phyloP scores from a whole-genome alignment of 768 basidiomycete genomes.

The Dendrothele bispora region DNA sequence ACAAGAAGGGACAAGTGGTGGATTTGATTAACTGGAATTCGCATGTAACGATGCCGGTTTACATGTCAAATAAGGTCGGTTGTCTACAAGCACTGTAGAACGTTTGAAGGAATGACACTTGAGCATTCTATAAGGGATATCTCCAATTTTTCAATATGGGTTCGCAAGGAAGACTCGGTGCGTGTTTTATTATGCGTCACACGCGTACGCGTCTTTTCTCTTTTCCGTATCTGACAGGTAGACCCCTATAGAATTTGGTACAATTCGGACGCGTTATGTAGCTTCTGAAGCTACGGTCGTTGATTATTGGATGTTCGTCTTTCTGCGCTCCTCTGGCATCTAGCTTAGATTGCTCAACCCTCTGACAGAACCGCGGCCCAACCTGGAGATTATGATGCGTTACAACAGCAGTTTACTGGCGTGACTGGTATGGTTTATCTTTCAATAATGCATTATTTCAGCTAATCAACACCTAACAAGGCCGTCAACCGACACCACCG shows the following conservation, averaged over 20 bases:
- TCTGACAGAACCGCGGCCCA: slow-evolving; percentile 28
- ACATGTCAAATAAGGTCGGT: slow-evolving; percentile 36
- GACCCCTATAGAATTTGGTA: slow-evolving; percentile 31
- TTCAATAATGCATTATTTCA: background rate
- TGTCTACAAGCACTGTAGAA: background rate
- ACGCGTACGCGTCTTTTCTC: background rate
- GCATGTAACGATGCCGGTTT: slow-evolving; percentile 33
- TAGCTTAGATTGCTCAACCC: background rate
- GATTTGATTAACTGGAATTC: slow-evolving; percentile 38
- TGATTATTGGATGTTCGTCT: slow-evolving; percentile 33
- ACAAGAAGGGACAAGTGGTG: slow-evolving; percentile 38
- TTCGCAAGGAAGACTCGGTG: slow-evolving; percentile 33
- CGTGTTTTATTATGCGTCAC: no score
- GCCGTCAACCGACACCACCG: slow-evolving; percentile 35
- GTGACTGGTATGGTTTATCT: slow-evolving; percentile 30
- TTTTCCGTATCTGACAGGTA: no score
- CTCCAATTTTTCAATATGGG: slow-evolving; percentile 37
- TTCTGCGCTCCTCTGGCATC: background rate
- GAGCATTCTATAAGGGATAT: slow-evolving; percentile 30
- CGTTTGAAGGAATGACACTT: background rate
- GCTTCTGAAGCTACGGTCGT: slow-evolving; percentile 32
- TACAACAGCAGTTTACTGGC: slow-evolving; percentile 34
- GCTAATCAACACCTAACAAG: slow-evolving; percentile 11
- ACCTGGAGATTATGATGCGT: slow-evolving; percentile 35
- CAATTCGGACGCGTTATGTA: slow-evolving; percentile 30